Evolutionary conservation across 78 protist species (phyloP).

Genomic region (Dictyostelium brefeldianum): DNA sequence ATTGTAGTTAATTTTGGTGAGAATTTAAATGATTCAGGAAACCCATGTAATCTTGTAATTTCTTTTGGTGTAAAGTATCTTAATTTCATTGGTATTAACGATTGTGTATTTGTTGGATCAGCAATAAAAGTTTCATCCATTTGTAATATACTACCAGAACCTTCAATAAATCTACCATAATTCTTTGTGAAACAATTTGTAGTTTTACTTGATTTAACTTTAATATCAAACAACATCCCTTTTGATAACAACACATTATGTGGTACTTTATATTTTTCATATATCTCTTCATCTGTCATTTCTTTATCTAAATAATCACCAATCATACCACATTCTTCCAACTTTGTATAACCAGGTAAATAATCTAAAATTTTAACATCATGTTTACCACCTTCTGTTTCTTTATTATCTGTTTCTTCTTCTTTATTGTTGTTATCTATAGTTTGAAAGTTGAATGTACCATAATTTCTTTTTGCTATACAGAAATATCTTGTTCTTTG

Average conservation of each 20-base stretch:
- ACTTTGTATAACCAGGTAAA: neutral
- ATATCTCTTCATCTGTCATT: constrained; percentile 2
- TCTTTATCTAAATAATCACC: constrained; percentile 15
- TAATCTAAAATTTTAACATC: neutral
- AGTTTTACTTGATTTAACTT: constrained; percentile 19
- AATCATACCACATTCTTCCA: neutral
- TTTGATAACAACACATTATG: constrained; percentile 14
- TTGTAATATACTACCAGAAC: constrained; percentile 82
- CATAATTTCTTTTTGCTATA: constrained; percentile 48
- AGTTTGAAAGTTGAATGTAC: neutral
- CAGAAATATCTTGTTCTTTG: constrained; percentile 88
- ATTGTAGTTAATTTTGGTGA: neutral
- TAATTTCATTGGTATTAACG: constrained; percentile 40
- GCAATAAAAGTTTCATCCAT: constrained; percentile 15
- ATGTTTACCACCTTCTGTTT: neutral
- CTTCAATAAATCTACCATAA: constrained; percentile 77
- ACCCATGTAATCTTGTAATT: constrained; percentile 70
- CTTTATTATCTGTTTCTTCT: neutral
- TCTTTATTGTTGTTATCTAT: neutral
- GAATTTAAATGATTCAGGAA: constrained; percentile 63
- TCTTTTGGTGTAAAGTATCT: constrained; percentile 72
- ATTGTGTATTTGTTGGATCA: constrained; percentile 6
- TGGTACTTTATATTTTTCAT: constrained; percentile 30
- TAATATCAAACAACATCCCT: constrained; percentile 79
- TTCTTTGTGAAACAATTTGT: constrained; percentile 72